Conservation (phyloP, 257 asterid species). For the Plantago ovata region DNA sequence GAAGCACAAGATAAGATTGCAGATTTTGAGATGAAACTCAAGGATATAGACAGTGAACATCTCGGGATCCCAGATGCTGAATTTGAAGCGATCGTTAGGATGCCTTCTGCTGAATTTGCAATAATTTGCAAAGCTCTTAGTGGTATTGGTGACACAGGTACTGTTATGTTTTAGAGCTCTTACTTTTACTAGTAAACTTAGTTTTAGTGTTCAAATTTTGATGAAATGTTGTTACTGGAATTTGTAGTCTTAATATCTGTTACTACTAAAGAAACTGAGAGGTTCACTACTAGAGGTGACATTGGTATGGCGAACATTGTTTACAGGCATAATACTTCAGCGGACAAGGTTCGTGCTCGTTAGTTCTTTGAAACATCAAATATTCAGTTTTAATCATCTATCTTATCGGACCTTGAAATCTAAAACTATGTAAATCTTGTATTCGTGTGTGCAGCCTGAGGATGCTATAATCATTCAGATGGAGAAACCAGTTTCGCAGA, state of each 20-base stretch:
- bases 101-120: slow-evolving; percentile 65
- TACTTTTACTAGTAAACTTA: no score
- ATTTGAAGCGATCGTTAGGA: slow-evolving; percentile 54
- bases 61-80: slow-evolving; percentile 69
- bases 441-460: slow-evolving; percentile 42
- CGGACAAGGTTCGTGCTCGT: slow-evolving; percentile 60
- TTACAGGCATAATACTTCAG: slow-evolving; percentile 82
- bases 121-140: slow-evolving; percentile 59
- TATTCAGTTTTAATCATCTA: background rate
- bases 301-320: slow-evolving; percentile 81
- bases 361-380: background rate
- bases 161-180: no score
- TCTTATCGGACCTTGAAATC: background rate
- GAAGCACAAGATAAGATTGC: slow-evolving; percentile 67
- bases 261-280: slow-evolving; percentile 90
- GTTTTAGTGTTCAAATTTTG: background rate
- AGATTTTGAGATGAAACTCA: slow-evolving; percentile 63
- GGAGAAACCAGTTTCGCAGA: slow-evolving; percentile 61
- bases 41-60: slow-evolving; percentile 68
- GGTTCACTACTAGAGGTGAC: slow-evolving; percentile 91
- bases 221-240: slow-evolving; percentile 6
- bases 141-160: slow-evolving; percentile 65
- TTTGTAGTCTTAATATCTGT: slow-evolving; percentile 83
- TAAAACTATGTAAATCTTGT: background rate
- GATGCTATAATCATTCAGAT: slow-evolving; percentile 60